A percentile compares a stretch with the other conserved stretches of the same genome.
These are phyloP conservation scores for Pseudocercospora macadamiae DNA, from an alignment of 2,329 filamentous ascomycete species.

Conservation along the genomic window DNA sequence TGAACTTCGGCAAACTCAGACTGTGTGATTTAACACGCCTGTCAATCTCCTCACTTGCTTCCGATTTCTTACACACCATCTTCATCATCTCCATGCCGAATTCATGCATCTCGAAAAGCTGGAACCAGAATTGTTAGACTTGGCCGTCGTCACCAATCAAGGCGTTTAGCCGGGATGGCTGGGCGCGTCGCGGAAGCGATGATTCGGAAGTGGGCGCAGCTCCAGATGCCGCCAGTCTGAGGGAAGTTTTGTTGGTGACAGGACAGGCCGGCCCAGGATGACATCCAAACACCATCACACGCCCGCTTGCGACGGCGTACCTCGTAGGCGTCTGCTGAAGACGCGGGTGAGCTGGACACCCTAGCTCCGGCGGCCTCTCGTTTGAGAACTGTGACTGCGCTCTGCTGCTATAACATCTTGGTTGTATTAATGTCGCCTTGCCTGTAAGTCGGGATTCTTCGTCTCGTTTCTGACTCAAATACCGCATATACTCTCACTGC, in stretches of 20 bases:
- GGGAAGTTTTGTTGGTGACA: not conserved
- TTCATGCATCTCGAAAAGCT: not conserved
- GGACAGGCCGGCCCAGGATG: not conserved
- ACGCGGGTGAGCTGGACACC: no score
- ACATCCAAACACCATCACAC: slow-evolving; percentile 1
- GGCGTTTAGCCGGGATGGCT: slow-evolving; percentile 5
- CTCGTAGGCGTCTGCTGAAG: not conserved
- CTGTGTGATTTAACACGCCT: no score
- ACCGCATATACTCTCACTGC: not conserved
- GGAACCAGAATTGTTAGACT: not conserved
- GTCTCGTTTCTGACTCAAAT: not conserved
- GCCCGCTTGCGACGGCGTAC: not conserved
- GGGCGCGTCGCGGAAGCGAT: not conserved
- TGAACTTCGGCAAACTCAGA: not conserved
- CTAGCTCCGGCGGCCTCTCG: not conserved
- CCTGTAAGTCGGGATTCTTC: not conserved
- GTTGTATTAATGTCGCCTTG: not conserved
- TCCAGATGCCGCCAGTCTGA: not conserved
- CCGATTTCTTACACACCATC: slow-evolving; percentile 12
- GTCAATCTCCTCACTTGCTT: no score
- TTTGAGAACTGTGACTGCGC: not conserved
- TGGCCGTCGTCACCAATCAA: slow-evolving; percentile 3
- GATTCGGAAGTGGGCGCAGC: slow-evolving; percentile 4
- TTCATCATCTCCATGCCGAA: slow-evolving; percentile 1
- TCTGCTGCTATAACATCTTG: not conserved